Evolutionary conservation across 164 flowering plant species (phyloP).

Genomic region (Annona cherimola): DNA sequence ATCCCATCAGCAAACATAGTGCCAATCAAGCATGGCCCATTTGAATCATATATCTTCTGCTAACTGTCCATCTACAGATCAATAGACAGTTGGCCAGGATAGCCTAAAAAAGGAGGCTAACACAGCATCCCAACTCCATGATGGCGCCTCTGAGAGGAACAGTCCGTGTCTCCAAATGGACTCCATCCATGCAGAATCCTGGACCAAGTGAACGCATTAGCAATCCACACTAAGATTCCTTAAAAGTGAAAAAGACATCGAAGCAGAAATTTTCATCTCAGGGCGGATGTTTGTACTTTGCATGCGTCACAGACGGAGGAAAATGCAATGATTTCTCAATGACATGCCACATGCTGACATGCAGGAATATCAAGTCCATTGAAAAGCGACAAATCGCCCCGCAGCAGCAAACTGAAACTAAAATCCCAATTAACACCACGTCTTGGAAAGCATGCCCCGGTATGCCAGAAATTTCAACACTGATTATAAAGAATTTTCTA

Average conservation of each 20-base stretch:
- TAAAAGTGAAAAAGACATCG: not conserved
- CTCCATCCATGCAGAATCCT: not conserved
- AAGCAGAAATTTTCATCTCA: not conserved
- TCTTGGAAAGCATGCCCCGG: too few relatives aligned
- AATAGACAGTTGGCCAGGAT: not conserved
- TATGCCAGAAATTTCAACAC: too few relatives aligned
- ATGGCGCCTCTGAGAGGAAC: not conserved
- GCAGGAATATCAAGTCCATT: too few relatives aligned
- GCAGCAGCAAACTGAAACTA: too few relatives aligned
- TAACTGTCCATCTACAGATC: not conserved
- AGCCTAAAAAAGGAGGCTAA: not conserved
- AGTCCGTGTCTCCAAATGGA: not conserved
- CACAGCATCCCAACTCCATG: not conserved
- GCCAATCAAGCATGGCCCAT: not conserved
- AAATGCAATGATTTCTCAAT: too few relatives aligned
- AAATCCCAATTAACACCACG: too few relatives aligned
- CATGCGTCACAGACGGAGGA: too few relatives aligned
- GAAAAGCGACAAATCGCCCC: too few relatives aligned
- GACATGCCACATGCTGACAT: too few relatives aligned
- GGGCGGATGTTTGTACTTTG: too few relatives aligned
- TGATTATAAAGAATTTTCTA: too few relatives aligned
- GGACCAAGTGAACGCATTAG: not conserved
- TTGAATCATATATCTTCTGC: not conserved
- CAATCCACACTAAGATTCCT: not conserved
- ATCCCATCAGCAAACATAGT: not conserved